Evolutionary conservation across 2,329 filamentous ascomycete species (phyloP).

Genomic region (Paecilomyces sp.): DNA sequence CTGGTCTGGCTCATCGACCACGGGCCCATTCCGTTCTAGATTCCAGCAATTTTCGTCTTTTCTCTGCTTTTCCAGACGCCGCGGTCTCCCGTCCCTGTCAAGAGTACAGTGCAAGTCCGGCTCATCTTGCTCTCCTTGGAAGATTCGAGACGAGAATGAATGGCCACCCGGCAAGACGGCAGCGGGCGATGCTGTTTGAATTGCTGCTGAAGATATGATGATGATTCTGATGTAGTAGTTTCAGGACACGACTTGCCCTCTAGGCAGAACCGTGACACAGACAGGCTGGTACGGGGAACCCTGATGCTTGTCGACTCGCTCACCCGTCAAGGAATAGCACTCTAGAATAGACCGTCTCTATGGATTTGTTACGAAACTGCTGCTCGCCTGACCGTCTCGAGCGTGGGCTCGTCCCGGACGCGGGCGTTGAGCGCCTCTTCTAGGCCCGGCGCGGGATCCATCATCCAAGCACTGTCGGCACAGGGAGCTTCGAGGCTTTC

Average conservation of each 20-base stretch:
- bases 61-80: neutral
- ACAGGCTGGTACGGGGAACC: neutral
- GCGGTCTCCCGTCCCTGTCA: neutral
- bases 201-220: neutral
- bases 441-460: neutral
- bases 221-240: neutral
- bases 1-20: neutral
- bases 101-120: neutral
- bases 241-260: neutral
- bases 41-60: neutral
- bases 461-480: neutral
- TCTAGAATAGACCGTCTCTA: neutral
- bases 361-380: neutral
- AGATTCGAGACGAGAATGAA: neutral
- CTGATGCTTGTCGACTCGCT: neutral
- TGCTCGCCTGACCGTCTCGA: neutral
- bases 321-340: neutral
- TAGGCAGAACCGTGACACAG: neutral
- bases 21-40: neutral
- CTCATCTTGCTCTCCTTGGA: neutral
- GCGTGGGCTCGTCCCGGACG: neutral
- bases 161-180: neutral
- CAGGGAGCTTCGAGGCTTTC: neutral
- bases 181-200: neutral
- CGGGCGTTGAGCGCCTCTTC: neutral